Evolutionary conservation across 2,329 filamentous ascomycete species (phyloP).

Genomic region (Neofusicoccum cordaticola): DNA sequence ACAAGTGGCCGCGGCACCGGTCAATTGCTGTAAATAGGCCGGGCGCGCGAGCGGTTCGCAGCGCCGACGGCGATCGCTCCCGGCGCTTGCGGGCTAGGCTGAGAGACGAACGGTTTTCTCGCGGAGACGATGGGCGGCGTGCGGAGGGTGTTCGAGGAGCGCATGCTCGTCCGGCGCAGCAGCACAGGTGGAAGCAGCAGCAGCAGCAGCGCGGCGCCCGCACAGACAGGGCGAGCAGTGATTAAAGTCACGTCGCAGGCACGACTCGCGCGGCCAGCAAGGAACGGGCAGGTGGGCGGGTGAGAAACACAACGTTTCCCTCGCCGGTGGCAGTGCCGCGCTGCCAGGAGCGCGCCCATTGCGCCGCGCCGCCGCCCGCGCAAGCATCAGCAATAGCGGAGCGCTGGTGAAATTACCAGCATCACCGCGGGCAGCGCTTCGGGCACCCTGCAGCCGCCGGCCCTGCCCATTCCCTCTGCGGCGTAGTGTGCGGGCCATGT

Average conservation of each 20-base stretch:
- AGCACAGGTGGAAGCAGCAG: not conserved
- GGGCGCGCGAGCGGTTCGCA: constrained; percentile 10
- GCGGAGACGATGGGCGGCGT: not conserved
- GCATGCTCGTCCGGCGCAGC: not conserved
- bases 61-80: constrained; percentile 13
- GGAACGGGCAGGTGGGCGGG: constrained; percentile 13
- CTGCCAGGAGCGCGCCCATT: constrained; percentile 1
- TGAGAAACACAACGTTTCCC: constrained; percentile 14
- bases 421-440: constrained; percentile 9
- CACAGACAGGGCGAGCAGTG: not conserved
- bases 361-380: constrained; percentile 3
- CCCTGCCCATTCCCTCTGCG: not conserved
- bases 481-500: constrained; percentile 10
- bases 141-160: not conserved
- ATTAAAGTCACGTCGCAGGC: constrained; percentile 14
- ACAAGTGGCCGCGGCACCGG: constrained; percentile 5
- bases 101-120: not conserved
- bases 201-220: not conserved
- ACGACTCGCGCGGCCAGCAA: constrained; percentile 10
- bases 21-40: constrained; percentile 13
- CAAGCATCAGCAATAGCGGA: constrained; percentile 7
- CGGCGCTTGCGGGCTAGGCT: constrained; percentile 8
- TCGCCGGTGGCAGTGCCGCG: constrained; percentile 13
- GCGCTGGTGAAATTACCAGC: constrained; percentile 5
- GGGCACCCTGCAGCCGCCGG: constrained; percentile 7